Base-by-base conservation (phyloP, 495 filamentous ascomycete species). In the Aspergillus affinis region DNA sequence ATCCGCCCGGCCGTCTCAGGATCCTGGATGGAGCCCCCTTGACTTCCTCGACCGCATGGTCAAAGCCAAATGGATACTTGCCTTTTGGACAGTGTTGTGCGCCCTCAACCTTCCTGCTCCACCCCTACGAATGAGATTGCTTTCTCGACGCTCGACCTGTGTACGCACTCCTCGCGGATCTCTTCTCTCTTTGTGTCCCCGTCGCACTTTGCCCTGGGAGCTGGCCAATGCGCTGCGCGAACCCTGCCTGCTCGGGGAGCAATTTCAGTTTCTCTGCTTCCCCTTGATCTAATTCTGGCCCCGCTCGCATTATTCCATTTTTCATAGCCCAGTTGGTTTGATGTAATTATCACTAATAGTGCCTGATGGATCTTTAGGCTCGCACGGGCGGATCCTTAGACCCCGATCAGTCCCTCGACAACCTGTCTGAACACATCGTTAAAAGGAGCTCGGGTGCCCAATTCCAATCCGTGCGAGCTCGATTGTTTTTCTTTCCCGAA, bases 191-290 rank as follows among this genome's bases (percentile, higher is more conserved):
- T 2, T 8, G 36, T 53, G 50, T 54, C 48, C 55, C 26, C 48
- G 55, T 55, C 53, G 52, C 53, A 41, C 47, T 41, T 54, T 27
- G 20, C 26, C 54, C 29, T 45, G 36, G 29, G 30, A 23, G 7
- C 46, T 62, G 60, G 59, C 54, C 63, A 50, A 62, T 65, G 63
- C 58, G 32, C 21, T 20, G 13, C 27, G 23, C 45, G 26, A 17
- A 30, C 20, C 20, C 51, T 58, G 57, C 49, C 26, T 49, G 29
- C 29, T 6, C 29, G 52, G 30, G 52, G 17, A 23, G 12, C 46
- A 9, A 21, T 48, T 54, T 55, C 41, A 8, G 41, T 55, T 45
- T 47, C 10, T 26, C 30, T 57, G 26, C 26, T 32, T 30, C 55
- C 52, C 36, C 46, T 44, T 60, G 23, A 44, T 8, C 45, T n/a